Conservation (phyloP, 1,284 basidiomycete genomes). For the Coniferiporia weirii region DNA sequence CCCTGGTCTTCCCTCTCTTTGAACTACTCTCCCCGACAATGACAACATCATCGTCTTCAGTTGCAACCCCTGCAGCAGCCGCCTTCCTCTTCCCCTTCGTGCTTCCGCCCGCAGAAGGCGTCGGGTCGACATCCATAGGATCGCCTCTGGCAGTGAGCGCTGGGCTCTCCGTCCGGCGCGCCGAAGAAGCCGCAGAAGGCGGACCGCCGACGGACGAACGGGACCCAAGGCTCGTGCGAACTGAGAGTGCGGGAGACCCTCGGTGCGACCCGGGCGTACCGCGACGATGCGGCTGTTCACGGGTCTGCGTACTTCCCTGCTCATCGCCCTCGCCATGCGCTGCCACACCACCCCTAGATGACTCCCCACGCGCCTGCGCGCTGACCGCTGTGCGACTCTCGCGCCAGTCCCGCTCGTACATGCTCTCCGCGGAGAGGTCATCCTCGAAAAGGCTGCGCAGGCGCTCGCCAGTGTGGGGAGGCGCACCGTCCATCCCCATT, state of each 20-base stretch:
- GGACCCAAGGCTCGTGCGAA: slow-evolving; percentile 5
- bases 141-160: slow-evolving; percentile 8
- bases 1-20: slow-evolving; percentile 8
- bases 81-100: slow-evolving; percentile 13
- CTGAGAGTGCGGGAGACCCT: slow-evolving; percentile 14
- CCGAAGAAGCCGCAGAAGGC: slow-evolving; percentile 11
- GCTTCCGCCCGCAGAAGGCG: background rate
- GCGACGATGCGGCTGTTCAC: background rate
- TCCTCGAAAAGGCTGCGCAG: slow-evolving; percentile 60
- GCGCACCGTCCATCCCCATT: slow-evolving; percentile 29
- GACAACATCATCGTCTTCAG: slow-evolving; percentile 9
- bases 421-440: slow-evolving; percentile 50
- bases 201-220: slow-evolving; percentile 11
- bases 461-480: slow-evolving; percentile 27
- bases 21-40: background rate
- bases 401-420: slow-evolving; percentile 71
- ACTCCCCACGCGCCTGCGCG: background rate
- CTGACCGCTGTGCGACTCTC: slow-evolving; percentile 31
- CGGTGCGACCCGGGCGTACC: slow-evolving; percentile 11
- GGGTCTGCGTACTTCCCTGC: background rate
- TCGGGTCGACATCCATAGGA: slow-evolving; percentile 8
- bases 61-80: background rate
- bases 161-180: slow-evolving; percentile 15
- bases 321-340: background rate
- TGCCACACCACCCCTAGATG: background rate